A percentile compares a stretch with the other conserved stretches of the same genome.
Evolutionary conservation across 2,329 filamentous ascomycete species (phyloP).

Genomic region (Diaporthe amygdali): DNA sequence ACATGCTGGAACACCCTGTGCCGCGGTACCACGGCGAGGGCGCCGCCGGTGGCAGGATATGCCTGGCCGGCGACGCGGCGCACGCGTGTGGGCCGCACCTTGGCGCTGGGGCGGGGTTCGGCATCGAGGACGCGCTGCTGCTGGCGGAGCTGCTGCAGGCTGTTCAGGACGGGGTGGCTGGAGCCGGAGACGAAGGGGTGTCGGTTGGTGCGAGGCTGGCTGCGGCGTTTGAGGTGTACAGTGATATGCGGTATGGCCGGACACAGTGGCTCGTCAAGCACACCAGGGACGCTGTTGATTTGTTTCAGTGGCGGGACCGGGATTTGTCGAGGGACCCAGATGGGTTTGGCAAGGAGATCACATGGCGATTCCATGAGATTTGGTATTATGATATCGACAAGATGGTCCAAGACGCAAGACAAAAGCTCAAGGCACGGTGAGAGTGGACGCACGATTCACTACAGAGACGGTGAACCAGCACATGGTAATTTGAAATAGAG

Average conservation of each 20-base stretch:
- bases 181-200: neutral
- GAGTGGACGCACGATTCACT: neutral
- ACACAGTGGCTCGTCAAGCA: slow-evolving; percentile 49
- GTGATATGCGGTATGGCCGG: slow-evolving; percentile 42
- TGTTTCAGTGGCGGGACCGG: slow-evolving; percentile 43
- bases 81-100: slow-evolving; percentile 61
- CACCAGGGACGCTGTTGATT: slow-evolving; percentile 42
- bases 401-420: slow-evolving; percentile 35
- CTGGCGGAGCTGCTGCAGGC: slow-evolving; percentile 42
- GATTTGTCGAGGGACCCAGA: slow-evolving; percentile 38
- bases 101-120: slow-evolving; percentile 60
- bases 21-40: slow-evolving; percentile 48
- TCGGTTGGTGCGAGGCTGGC: neutral
- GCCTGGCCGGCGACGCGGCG: slow-evolving; percentile 61
- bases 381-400: slow-evolving; percentile 43
- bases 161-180: neutral
- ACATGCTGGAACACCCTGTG: slow-evolving; percentile 51
- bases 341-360: slow-evolving; percentile 44
- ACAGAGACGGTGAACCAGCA: too few relatives aligned
- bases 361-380: slow-evolving; percentile 38
- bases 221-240: slow-evolving; percentile 43
- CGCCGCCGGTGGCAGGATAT: slow-evolving; percentile 42
- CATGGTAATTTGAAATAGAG: too few relatives aligned
- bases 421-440: neutral
- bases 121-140: slow-evolving; percentile 58